Base-by-base conservation (phyloP, 2,329 filamentous ascomycete species). In the Ceratocystis huliohia region DNA sequence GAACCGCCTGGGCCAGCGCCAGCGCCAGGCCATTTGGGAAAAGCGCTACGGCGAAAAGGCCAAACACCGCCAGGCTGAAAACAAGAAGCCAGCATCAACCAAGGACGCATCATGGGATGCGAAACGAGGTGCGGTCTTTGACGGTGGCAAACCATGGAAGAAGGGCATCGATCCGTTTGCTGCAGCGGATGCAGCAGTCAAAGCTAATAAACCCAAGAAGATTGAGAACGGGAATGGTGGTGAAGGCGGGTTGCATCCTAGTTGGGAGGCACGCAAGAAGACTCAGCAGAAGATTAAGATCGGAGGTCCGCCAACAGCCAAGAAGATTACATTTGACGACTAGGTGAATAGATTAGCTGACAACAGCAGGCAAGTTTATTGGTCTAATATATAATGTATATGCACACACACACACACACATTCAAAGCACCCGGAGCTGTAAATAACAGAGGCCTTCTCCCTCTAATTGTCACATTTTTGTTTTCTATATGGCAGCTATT, bases 11-110 rank as follows among this genome's bases (percentile, higher is more conserved):
- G 89, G 89, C 2, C 89, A 95, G 75, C 82, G 85, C 56, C 88
- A 87, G n/a, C 83, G 89, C 7, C 88, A 89, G 73, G 83, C 85
- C 28, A 88, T 94, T 67, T 88, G 85, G 79, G 89, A 93, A 77
- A 87, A 89, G 77, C 93, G 92, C 73, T 93, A 81, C 73, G 88
- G 88, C 63, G 79, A 81, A 15, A 80, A 82, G 69, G 90, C 89
- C 1, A 88, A 86, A 70, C 88, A 91, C 72, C 74, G 85, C 56
- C 78, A 79, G 67, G 45, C 46, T 10, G 64, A 64, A 2, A 28
- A 33, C 8, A 75, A 69, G 70, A 78, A 75, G 67, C 3, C 71
- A 74, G 61, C 71, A 74, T 71, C 59, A 66, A 64, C 73, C 75
- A 6, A 45, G 4, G 66, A 72, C 79, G 46, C 81, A 83, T 62